Conservation (phyloP, 768 basidiomycete species). For the Fomitopsis serialis region DNA sequence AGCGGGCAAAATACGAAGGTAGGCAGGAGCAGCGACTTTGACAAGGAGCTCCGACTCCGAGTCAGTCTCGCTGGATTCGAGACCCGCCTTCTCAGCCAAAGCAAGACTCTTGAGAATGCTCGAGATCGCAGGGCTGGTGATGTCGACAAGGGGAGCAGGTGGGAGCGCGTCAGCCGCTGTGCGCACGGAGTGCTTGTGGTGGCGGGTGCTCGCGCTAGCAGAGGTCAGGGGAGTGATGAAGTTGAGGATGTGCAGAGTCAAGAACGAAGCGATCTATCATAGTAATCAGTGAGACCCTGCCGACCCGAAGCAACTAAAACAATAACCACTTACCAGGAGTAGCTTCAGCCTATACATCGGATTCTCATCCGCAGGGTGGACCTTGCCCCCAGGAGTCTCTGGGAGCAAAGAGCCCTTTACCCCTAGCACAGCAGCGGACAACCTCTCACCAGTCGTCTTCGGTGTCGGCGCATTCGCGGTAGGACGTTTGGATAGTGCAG, state of each 20-base stretch:
- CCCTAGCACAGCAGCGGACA: constrained; percentile 31
- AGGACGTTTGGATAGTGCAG: constrained; percentile 19
- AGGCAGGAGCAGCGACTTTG: constrained; percentile 56
- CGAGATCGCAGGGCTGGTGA: constrained; percentile 55
- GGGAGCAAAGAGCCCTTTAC: constrained; percentile 45
- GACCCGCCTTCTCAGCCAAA: constrained; percentile 23
- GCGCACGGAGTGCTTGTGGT: constrained; percentile 29
- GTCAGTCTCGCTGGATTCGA: not conserved
- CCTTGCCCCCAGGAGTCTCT: constrained; percentile 35
- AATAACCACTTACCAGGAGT: constrained; percentile 58
- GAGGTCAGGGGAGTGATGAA: constrained; percentile 86
- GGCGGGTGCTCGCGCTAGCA: constrained; percentile 46
- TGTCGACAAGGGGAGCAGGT: constrained; percentile 56
- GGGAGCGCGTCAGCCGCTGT: constrained; percentile 18
- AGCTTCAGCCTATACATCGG: constrained; percentile 88
- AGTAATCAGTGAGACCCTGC: no score
- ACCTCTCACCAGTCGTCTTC: constrained; percentile 23
- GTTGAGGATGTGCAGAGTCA: constrained; percentile 88
- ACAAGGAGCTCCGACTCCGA: constrained; percentile 38
- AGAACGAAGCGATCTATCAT: constrained; percentile 78
- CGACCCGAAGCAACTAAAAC: not conserved
- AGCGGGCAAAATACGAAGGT: constrained; percentile 44
- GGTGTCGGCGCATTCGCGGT: constrained; percentile 5
- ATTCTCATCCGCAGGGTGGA: constrained; percentile 55
- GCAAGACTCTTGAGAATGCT: constrained; percentile 56